These are phyloP conservation scores for Cytospora paraplurivora DNA, from an alignment of 2,329 filamentous ascomycete genomes.

Conservation along the genomic window DNA sequence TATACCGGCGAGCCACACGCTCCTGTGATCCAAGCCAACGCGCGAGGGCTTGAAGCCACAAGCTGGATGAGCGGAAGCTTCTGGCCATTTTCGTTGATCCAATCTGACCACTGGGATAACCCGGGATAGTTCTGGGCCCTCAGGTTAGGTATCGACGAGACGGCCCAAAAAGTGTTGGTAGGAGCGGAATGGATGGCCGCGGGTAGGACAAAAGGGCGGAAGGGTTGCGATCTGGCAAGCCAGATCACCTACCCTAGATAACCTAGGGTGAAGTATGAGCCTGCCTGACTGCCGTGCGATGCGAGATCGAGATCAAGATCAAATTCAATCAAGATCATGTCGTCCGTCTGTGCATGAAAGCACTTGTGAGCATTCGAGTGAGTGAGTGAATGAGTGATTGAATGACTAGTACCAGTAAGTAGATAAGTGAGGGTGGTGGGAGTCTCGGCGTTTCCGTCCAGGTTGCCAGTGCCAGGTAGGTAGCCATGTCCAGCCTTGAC, in stretches of 20 bases:
- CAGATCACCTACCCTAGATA: not conserved
- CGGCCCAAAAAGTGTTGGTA: slow-evolving; percentile 3
- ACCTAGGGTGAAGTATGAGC: slow-evolving; percentile 1
- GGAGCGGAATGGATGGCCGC: slow-evolving; percentile 17
- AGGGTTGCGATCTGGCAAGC: slow-evolving; percentile 12
- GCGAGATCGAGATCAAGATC: slow-evolving; percentile 17
- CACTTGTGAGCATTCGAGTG: not conserved
- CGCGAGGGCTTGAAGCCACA: not conserved
- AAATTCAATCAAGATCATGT: not conserved
- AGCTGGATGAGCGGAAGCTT: not conserved
- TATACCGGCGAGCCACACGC: not conserved
- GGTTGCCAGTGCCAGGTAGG: no score
- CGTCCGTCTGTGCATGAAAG: not conserved
- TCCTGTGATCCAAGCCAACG: not conserved
- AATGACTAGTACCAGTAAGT: no score
- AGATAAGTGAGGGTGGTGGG: not conserved
- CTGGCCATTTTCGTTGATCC: not conserved
- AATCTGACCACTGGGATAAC: not conserved
- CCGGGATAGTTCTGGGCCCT: not conserved
- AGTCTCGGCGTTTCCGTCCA: not conserved
- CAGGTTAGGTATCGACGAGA: slow-evolving; percentile 17
- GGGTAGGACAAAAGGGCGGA: slow-evolving; percentile 22
- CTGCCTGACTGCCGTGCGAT: slow-evolving; percentile 4
- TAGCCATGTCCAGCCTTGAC: not conserved
- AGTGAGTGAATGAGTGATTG: not conserved